phyloP scores from a whole-genome alignment of 2,329 filamentous ascomycete genomes.

The Fusarium sp. region DNA sequence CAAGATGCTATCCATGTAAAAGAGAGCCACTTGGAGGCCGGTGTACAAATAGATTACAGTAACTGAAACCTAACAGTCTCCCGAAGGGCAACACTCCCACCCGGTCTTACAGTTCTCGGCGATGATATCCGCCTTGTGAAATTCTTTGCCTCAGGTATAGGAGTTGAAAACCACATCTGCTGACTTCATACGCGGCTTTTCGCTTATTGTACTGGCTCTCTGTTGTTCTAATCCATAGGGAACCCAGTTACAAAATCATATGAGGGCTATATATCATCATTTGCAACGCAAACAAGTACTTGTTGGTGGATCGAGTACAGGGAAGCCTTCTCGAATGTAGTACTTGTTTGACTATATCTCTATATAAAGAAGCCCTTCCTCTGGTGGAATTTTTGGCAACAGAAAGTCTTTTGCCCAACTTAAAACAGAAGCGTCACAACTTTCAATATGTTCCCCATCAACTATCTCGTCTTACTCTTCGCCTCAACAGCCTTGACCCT shows the following conservation, averaged over 20 bases:
- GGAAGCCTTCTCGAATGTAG: conserved; percentile 12
- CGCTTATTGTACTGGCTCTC: conserved; percentile 9
- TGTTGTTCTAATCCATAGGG: conserved; percentile 6
- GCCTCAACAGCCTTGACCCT: conserved; percentile 15
- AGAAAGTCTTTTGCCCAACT: not conserved
- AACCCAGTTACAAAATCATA: not conserved
- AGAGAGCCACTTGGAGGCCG: not conserved
- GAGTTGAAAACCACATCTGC: conserved; percentile 19
- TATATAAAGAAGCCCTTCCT: conserved; percentile 6
- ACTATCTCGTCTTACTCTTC: conserved; percentile 14
- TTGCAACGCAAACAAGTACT: conserved; percentile 20
- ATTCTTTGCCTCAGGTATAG: conserved; percentile 23
- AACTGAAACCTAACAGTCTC: not conserved
- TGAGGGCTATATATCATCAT: not conserved
- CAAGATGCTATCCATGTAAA: conserved; percentile 31
- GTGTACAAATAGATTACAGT: not conserved
- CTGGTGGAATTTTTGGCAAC: not conserved
- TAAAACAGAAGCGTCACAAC: not conserved
- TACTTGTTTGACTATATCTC: not conserved
- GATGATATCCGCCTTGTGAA: conserved; percentile 12
- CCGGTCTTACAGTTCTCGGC: conserved; percentile 9
- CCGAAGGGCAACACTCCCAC: not conserved
- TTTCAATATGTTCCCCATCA: conserved; percentile 14
- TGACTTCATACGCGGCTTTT: conserved; percentile 5
- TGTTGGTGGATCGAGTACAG: not conserved